Percentiles rank a stretch among this genome's conserved stretches.
Conservation (phyloP, 805 yeast species). For the Allodekkera sacchari region DNA sequence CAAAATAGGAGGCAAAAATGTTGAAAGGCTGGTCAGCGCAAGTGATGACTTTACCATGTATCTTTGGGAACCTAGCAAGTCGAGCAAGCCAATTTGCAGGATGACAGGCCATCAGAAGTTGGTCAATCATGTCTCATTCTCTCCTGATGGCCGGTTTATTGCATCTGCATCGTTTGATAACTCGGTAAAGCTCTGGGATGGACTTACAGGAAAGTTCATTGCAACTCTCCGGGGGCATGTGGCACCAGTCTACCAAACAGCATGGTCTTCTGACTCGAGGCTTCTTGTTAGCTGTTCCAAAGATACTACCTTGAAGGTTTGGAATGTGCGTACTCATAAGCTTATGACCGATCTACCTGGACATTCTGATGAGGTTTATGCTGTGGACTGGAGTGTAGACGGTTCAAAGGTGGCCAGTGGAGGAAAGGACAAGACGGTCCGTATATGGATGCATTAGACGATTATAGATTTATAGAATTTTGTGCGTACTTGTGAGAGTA, state of each 20-base stretch:
- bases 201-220: conserved; percentile 80
- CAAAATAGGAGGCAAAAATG: conserved; percentile 40
- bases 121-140: conserved; percentile 90
- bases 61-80: conserved; percentile 84
- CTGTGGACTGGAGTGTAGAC: conserved; percentile 97
- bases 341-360: conserved; percentile 89
- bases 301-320: conserved; percentile 91
- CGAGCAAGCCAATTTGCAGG: conserved; percentile 77
- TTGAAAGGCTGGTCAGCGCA: conserved; percentile 87
- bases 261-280: conserved; percentile 96
- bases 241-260: conserved; percentile 94
- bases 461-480: conserved; percentile 1
- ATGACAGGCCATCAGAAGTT: conserved; percentile 98
- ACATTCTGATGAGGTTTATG: conserved; percentile 89
- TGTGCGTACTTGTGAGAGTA: too few relatives aligned
- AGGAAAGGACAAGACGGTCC: conserved; percentile 90
- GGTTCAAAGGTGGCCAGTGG: conserved; percentile 95
- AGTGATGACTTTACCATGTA: conserved; percentile 98
- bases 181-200: conserved; percentile 94
- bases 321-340: conserved; percentile 88
- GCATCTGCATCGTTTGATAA: conserved; percentile 95
- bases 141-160: conserved; percentile 88
- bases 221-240: conserved; percentile 95
- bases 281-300: conserved; percentile 88
- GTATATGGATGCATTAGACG: conserved; percentile 84